These are phyloP conservation scores for Parachlorella kessleri DNA, from an alignment of 139 green algal genomes.

Conservation along the genomic window DNA sequence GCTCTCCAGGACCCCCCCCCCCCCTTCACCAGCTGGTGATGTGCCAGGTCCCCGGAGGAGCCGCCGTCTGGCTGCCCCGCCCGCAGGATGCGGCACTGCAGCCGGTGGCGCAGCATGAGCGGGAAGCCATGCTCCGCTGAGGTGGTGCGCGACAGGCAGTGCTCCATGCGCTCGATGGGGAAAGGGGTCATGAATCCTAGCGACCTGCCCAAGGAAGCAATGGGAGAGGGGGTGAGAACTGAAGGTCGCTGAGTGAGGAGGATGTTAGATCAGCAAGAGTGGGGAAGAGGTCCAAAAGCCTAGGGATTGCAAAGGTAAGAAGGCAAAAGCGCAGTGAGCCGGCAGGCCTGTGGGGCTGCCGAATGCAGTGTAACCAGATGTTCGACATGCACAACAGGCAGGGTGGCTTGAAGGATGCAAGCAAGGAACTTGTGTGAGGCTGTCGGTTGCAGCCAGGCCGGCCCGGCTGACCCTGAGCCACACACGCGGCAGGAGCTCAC, in stretches of 20 bases:
- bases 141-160: slow-evolving; percentile 49
- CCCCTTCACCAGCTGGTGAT: not conserved
- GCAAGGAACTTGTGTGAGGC: not conserved
- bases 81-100: slow-evolving; percentile 76
- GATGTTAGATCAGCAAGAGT: not conserved
- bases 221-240: not conserved
- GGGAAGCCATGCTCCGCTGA: slow-evolving; percentile 60
- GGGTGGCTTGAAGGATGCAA: too few relatives aligned
- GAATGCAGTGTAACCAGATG: too few relatives aligned
- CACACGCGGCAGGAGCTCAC: too few relatives aligned
- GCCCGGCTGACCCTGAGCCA: too few relatives aligned
- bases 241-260: not conserved
- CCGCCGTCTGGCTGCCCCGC: not conserved
- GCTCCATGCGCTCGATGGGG: slow-evolving; percentile 41
- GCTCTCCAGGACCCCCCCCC: too few relatives aligned
- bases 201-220: slow-evolving; percentile 14
- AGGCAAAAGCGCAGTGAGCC: too few relatives aligned
- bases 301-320: too few relatives aligned
- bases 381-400: too few relatives aligned
- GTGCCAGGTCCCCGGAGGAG: not conserved
- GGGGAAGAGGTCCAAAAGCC: too few relatives aligned
- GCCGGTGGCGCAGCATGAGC: slow-evolving; percentile 83
- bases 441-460: not conserved
- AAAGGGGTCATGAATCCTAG: slow-evolving; percentile 95
- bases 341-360: too few relatives aligned